These are phyloP conservation scores for Brettanomyces anomalus DNA, from an alignment of 805 yeast genomes.

Conservation along the genomic window DNA sequence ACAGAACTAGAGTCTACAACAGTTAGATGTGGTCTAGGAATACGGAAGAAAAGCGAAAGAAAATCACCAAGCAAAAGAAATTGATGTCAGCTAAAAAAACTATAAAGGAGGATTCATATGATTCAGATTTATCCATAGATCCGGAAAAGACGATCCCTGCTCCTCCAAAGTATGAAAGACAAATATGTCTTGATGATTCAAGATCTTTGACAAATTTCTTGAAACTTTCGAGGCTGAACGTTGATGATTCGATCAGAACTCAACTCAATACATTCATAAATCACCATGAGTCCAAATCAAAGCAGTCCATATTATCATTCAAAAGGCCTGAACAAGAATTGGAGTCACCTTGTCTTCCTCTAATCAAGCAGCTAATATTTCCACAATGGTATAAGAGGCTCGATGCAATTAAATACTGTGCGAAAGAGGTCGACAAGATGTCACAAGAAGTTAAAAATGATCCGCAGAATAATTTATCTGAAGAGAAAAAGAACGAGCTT, in stretches of 20 bases:
- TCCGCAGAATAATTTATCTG: conserved; percentile 8
- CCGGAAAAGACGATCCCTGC: conserved; percentile 17
- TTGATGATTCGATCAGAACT: conserved; percentile 40
- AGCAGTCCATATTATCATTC: conserved; percentile 14
- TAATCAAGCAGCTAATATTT: conserved; percentile 28
- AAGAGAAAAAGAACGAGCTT: conserved; percentile 14
- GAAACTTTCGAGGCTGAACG: conserved; percentile 25
- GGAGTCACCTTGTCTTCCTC: conserved; percentile 25
- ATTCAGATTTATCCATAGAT: conserved; percentile 9
- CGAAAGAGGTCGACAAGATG: conserved; percentile 22
- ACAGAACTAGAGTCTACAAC: too few relatives aligned
- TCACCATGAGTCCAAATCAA: conserved; percentile 17
- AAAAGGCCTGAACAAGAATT: conserved; percentile 2
- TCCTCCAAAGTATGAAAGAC: conserved; percentile 19
- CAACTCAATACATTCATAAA: conserved; percentile 31
- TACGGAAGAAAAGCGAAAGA: too few relatives aligned
- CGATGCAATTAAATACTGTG: conserved; percentile 33
- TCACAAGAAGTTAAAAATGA: conserved; percentile 7
- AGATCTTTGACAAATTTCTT: conserved; percentile 29
- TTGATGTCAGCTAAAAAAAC: too few relatives aligned
- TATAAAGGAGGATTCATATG: background rate
- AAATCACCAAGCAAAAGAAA: too few relatives aligned
- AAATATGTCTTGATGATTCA: conserved; percentile 25
- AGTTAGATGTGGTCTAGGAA: too few relatives aligned
- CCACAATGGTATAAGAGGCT: conserved; percentile 40